phyloP scores from a whole-genome alignment of 1,139 yeast species.

The Meyerozyma athensensis region DNA sequence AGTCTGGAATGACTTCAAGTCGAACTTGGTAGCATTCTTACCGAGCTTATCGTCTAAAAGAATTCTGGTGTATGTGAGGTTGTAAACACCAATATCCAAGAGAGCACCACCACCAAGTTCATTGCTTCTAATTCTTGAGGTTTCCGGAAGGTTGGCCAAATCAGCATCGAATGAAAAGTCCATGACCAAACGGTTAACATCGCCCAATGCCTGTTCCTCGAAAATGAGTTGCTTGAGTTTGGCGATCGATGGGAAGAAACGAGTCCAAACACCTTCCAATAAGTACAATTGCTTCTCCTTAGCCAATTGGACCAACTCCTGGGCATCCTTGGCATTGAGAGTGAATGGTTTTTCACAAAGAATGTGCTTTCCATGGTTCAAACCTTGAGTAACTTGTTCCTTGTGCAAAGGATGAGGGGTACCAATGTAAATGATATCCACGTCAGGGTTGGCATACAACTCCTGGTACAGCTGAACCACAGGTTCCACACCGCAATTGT shows the following conservation, averaged over 20 bases:
- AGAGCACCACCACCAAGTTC: constrained; percentile 57
- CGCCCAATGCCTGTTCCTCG: constrained; percentile 44
- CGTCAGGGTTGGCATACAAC: constrained; percentile 38
- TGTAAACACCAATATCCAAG: constrained; percentile 57
- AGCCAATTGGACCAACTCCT: constrained; percentile 43
- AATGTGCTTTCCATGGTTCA: constrained; percentile 52
- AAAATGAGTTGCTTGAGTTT: constrained; percentile 37
- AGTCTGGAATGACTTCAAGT: constrained; percentile 26
- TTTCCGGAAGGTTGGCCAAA: constrained; percentile 21
- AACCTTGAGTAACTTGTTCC: constrained; percentile 44
- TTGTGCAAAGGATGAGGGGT: constrained; percentile 57
- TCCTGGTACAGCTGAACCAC: constrained; percentile 25
- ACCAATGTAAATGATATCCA: constrained; percentile 54
- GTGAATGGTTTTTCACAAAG: constrained; percentile 62
- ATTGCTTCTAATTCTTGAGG: constrained; percentile 37
- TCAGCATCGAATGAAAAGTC: constrained; percentile 37
- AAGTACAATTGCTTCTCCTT: constrained; percentile 40
- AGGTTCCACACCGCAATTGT: constrained; percentile 19
- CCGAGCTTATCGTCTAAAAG: constrained; percentile 30
- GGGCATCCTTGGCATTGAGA: constrained; percentile 45
- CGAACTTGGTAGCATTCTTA: constrained; percentile 23
- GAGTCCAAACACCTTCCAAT: constrained; percentile 67
- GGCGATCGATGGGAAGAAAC: constrained; percentile 50
- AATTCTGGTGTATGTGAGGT: constrained; percentile 45
- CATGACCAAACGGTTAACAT: constrained; percentile 34